A percentile compares a stretch with the other conserved stretches of the same genome.
phyloP scores from a whole-genome alignment of 2,329 filamentous ascomycete species.

The Colletotrichum liaoningense region DNA sequence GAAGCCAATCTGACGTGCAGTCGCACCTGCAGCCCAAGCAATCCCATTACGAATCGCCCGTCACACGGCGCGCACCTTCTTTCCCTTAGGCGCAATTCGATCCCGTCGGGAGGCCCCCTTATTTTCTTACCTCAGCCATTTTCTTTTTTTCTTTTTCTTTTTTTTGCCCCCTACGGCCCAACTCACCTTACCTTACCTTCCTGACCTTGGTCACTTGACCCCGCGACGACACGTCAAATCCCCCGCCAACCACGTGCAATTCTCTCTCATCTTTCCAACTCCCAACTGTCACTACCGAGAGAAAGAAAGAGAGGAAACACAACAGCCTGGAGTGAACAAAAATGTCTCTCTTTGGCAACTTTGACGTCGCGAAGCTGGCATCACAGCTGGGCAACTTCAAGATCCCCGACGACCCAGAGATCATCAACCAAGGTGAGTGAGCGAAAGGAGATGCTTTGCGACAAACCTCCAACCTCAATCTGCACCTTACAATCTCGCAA shows the following conservation, averaged over 20 bases:
- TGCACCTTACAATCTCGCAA: no score
- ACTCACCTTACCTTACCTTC: not conserved
- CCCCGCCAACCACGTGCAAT: not conserved
- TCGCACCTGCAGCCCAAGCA: slow-evolving; percentile 17
- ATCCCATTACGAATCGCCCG: slow-evolving; percentile 24
- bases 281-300: slow-evolving; percentile 23
- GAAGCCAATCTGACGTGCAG: slow-evolving; percentile 34
- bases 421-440: slow-evolving; percentile 37
- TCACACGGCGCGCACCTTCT: not conserved
- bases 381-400: slow-evolving; percentile 53
- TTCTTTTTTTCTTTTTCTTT: not conserved
- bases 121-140: not conserved
- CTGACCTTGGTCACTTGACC: slow-evolving; percentile 21
- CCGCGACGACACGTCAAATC: slow-evolving; percentile 15
- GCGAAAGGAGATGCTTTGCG: slow-evolving; percentile 14
- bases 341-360: slow-evolving; percentile 36
- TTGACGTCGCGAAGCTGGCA: slow-evolving; percentile 45
- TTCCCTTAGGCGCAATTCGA: not conserved
- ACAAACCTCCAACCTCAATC: not conserved
- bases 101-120: not conserved
- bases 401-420: slow-evolving; percentile 48
- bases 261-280: not conserved
- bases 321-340: not conserved
- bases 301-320: not conserved
- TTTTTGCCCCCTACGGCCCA: not conserved